These are phyloP conservation scores for Anastatica hierochuntica DNA, from an alignment of 345 rosid species.

Conservation along the genomic window DNA sequence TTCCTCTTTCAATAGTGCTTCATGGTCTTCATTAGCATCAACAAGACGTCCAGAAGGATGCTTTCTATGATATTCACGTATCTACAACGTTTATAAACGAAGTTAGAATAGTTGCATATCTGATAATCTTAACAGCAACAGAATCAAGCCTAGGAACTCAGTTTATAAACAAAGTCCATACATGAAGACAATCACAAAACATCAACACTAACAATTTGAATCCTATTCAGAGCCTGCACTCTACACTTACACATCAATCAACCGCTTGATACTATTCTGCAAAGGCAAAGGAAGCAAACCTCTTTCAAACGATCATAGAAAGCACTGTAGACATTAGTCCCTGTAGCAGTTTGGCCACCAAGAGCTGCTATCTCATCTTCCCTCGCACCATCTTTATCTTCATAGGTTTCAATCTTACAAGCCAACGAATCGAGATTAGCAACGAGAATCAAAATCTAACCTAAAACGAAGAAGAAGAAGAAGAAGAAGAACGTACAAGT, in stretches of 20 bases:
- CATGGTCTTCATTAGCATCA: constrained; percentile 64
- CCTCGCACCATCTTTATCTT: constrained; percentile 77
- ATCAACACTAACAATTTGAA: not conserved
- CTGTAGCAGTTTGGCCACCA: constrained; percentile 72
- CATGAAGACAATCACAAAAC: not conserved
- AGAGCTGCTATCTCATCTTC: constrained; percentile 92
- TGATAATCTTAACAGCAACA: not conserved
- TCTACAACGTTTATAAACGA: constrained; percentile 4
- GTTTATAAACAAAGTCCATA: not conserved
- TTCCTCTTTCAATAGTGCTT: constrained; percentile 71
- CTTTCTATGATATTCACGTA: constrained; percentile 76
- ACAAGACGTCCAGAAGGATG: constrained; percentile 76
- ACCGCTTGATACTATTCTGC: not conserved
- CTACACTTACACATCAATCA: not conserved
- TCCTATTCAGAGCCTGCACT: not conserved
- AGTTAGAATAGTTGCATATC: not conserved
- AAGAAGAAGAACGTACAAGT: not conserved
- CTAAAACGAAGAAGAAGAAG: not conserved
- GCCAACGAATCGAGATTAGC: not conserved
- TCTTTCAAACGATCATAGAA: constrained; percentile 92
- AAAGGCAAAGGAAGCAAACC: constrained; percentile 28
- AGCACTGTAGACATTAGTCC: constrained; percentile 67
- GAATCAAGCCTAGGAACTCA: not conserved
- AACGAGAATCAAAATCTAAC: not conserved
- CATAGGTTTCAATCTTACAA: constrained; percentile 67